These are phyloP conservation scores for Pseudocercospora fuligena DNA, from an alignment of 2,329 filamentous ascomycete genomes.

Conservation along the genomic window DNA sequence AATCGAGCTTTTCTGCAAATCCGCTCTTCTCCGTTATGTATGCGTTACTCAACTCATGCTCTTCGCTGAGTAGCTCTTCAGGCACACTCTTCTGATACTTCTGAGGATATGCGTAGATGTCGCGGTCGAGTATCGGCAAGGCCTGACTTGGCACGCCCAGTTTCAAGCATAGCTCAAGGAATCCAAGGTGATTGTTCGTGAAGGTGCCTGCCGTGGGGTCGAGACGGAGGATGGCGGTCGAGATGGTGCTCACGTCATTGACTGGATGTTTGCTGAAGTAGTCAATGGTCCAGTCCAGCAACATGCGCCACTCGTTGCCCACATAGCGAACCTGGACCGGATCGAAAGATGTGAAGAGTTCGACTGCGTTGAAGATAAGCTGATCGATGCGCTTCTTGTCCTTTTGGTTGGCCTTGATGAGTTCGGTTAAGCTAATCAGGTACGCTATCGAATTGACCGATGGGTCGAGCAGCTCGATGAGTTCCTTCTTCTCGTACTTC, in stretches of 20 bases:
- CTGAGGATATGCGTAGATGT: constrained; percentile 68
- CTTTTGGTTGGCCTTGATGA: constrained; percentile 29
- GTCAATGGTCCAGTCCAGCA: constrained; percentile 47
- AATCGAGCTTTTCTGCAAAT: constrained; percentile 59
- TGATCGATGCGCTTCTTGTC: constrained; percentile 44
- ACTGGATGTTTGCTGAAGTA: constrained; percentile 14
- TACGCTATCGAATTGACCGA: constrained; percentile 64
- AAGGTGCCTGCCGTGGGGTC: constrained; percentile 70
- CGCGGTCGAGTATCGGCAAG: constrained; percentile 66
- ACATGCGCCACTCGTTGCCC: constrained; percentile 51
- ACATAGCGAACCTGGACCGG: constrained; percentile 60
- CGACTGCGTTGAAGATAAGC: constrained; percentile 54
- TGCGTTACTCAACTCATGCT: constrained; percentile 51
- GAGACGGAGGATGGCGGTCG: constrained; percentile 64
- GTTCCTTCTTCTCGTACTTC: constrained; percentile 46
- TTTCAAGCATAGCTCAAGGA: constrained; percentile 63
- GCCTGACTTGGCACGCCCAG: constrained; percentile 60
- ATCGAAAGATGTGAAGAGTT: constrained; percentile 57
- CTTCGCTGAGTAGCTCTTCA: constrained; percentile 47
- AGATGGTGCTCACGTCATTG: constrained; percentile 42
- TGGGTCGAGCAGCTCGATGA: constrained; percentile 58
- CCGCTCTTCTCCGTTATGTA: constrained; percentile 66
- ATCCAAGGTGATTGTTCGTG: constrained; percentile 65
- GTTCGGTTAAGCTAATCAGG: constrained; percentile 57
- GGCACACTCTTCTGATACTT: constrained; percentile 41